Base-by-base conservation (phyloP, 805 yeast species). In the Hanseniaspora taiwanica region DNA sequence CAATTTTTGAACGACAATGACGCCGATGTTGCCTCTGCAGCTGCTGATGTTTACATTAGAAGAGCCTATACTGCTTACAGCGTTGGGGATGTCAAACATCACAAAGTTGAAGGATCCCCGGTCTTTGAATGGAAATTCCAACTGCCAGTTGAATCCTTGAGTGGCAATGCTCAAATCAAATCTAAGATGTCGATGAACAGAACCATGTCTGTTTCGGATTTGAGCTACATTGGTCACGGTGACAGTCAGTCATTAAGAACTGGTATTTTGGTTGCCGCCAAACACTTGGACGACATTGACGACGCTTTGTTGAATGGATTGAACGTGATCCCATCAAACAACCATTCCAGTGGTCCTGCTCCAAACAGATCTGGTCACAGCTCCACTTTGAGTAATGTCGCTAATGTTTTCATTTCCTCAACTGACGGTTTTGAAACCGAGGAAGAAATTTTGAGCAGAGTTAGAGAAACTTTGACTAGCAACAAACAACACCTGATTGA, bases 21-120 rank as follows among this genome's bases (percentile, higher is more conserved):
- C 55, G 82, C 81, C 37, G 83, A 84, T 71, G 89, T 91, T 45
- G 81, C 89, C 3, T 74, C 89, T 48, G 97, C 98, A 27, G 97
- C 98, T 27, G 85, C 94, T 36, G 96, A 91, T 64, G 94, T 91
- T 44, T 91, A 91, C 62, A 79, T 87, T 44, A 81, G 97, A 61
- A 81, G 98, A 61, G 94, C 97, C 35, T 91, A 87, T 69, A 78
- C 97, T 55, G 97, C 97, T 29, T 91, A 93, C 65, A 79, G 85
- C 32, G 79, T 91, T 46, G 79, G 83, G 41, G 81, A 78, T 47
- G 72, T 93, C 40, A 64, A 67, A 40, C 83, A 84, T 54, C 74
- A 71, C 46, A 68, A 62, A 40, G 69, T 72, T 42, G 50, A 60
- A 19, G 72, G 68, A 7, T 63, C 65, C 34, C 93, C 96, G 31